Evolutionary conservation across 2,329 filamentous ascomycete genomes (phyloP).

Genomic region (Podosphaera xanthii): DNA sequence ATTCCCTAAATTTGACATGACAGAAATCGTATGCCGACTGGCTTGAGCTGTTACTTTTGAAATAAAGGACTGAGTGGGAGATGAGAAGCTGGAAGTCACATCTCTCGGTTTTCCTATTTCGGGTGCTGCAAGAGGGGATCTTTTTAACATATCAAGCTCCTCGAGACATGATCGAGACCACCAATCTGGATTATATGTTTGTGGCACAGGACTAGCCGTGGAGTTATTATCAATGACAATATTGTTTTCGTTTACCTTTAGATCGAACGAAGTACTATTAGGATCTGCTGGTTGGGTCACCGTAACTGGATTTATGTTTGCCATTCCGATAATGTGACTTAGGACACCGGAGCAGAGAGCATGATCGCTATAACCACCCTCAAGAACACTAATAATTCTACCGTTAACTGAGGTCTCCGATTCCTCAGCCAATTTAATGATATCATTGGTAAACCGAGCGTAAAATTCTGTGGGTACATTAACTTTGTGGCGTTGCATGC

Average conservation of each 20-base stretch:
- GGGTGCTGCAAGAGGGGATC: slow-evolving; percentile 25
- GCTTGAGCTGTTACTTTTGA: slow-evolving; percentile 54
- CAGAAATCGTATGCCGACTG: slow-evolving; percentile 35
- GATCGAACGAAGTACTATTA: not conserved
- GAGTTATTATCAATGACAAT: slow-evolving; percentile 3
- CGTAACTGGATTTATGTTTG: slow-evolving; percentile 26
- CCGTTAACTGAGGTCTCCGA: slow-evolving; percentile 58
- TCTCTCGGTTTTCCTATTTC: slow-evolving; percentile 30
- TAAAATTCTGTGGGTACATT: slow-evolving; percentile 97
- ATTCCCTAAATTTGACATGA: slow-evolving; percentile 20
- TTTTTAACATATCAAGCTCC: slow-evolving; percentile 39
- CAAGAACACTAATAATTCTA: slow-evolving; percentile 74
- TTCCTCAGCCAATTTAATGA: slow-evolving; percentile 62
- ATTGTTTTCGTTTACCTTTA: too few species aligned
- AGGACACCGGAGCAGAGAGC: slow-evolving; percentile 72
- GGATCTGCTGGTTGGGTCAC: slow-evolving; percentile 17
- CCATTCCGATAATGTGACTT: slow-evolving; percentile 72
- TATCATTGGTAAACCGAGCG: slow-evolving; percentile 67
- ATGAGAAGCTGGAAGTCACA: slow-evolving; percentile 45
- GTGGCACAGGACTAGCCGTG: slow-evolving; percentile 7
- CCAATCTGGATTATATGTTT: slow-evolving; percentile 44
- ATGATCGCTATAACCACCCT: slow-evolving; percentile 88
- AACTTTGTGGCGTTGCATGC: slow-evolving; percentile 89
- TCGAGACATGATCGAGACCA: slow-evolving; percentile 46
- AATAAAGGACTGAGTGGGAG: slow-evolving; percentile 69